phyloP scores from a whole-genome alignment of 495 filamentous ascomycete species.

The Venustampulla echinocandica region DNA sequence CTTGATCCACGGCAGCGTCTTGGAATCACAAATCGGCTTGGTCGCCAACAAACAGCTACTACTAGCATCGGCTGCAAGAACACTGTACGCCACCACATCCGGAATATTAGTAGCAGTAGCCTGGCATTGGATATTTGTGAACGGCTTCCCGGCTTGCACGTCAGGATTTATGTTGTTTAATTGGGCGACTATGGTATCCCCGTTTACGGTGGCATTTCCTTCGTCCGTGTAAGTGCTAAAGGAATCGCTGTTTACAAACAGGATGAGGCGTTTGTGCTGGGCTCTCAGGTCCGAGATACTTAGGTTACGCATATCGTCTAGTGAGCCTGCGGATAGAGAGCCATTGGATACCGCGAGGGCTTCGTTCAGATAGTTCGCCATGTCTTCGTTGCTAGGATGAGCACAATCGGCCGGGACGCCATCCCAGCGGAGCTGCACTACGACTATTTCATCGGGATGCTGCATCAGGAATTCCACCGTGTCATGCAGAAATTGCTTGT shows the following conservation, averaged over 20 bases:
- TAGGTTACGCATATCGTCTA: constrained; percentile 29
- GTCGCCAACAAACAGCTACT: constrained; percentile 39
- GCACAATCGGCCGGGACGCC: constrained; percentile 40
- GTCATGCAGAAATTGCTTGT: constrained; percentile 37
- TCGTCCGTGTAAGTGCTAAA: constrained; percentile 43
- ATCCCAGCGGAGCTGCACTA: constrained; percentile 45
- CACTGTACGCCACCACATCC: constrained; percentile 37
- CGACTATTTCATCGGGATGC: constrained; percentile 40
- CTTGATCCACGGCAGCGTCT: constrained; percentile 41
- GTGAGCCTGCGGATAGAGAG: constrained; percentile 23
- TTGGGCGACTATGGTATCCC: constrained; percentile 36
- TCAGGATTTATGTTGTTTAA: constrained; percentile 31
- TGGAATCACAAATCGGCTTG: constrained; percentile 41
- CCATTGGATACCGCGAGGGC: constrained; percentile 27
- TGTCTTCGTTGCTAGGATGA: constrained; percentile 33
- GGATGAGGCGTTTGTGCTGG: constrained; percentile 37
- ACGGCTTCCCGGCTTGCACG: constrained; percentile 30
- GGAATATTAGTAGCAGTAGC: constrained; percentile 44
- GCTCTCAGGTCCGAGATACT: constrained; percentile 35
- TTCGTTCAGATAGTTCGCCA: constrained; percentile 31
- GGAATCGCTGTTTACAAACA: constrained; percentile 34
- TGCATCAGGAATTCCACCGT: constrained; percentile 35
- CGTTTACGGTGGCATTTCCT: constrained; percentile 41
- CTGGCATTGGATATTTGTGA: constrained; percentile 46
- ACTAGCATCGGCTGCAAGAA: constrained; percentile 33